A percentile compares a stretch with the other conserved stretches of the same genome.
phyloP scores from a whole-genome alignment of 306 rosid species.

The Rosa rugosa region DNA sequence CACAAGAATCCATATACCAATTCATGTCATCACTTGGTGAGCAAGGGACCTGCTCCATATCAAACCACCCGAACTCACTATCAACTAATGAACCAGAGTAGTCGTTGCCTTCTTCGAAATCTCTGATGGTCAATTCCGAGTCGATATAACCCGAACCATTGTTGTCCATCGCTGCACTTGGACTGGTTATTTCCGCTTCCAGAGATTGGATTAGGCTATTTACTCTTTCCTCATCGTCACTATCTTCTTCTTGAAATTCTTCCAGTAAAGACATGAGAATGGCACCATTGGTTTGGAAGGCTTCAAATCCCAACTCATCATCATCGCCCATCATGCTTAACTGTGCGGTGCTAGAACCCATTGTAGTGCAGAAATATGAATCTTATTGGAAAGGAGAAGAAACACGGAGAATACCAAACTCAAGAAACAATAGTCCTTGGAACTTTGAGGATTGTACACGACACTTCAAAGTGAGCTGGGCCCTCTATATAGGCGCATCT shows the following conservation, averaged over 20 bases:
- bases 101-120: conserved; percentile 21
- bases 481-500: conserved; percentile 3
- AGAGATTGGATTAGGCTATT: conserved; percentile 50
- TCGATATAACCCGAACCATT: background rate
- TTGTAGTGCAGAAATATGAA: background rate
- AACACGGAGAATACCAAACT: background rate
- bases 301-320: conserved; percentile 27
- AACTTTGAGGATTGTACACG: background rate
- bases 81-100: conserved; percentile 29
- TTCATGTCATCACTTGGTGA: conserved; percentile 32
- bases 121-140: background rate
- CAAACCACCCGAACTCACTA: conserved; percentile 26
- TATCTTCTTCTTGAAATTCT: conserved; percentile 42
- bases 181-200: conserved; percentile 43
- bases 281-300: conserved; percentile 31
- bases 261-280: conserved; percentile 45
- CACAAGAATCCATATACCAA: conserved; percentile 33
- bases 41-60: conserved; percentile 32
- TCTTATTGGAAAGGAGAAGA: background rate
- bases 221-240: conserved; percentile 44
- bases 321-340: conserved; percentile 9
- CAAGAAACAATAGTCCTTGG: background rate
- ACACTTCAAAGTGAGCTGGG: background rate
- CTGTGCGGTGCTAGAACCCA: conserved; percentile 7
- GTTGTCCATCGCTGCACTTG: background rate